Evolutionary conservation across 1,284 basidiomycete species (phyloP).

Genomic region (Sphaerobolus stellatus): DNA sequence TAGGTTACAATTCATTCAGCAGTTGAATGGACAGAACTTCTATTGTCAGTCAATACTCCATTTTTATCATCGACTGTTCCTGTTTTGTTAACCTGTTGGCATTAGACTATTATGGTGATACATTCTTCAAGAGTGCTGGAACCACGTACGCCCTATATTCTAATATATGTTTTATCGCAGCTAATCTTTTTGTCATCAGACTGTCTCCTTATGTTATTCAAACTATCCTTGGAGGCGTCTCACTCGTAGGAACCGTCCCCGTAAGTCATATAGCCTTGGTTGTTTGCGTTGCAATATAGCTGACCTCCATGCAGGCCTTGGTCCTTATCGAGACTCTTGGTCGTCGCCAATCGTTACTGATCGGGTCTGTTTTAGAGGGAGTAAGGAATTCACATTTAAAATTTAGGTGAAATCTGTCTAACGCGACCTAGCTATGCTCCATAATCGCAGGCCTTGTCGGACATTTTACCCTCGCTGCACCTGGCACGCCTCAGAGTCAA

Average conservation of each 20-base stretch:
- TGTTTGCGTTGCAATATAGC: not conserved
- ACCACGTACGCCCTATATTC: slow-evolving; percentile 44
- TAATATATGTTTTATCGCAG: not conserved
- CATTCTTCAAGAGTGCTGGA: slow-evolving; percentile 77
- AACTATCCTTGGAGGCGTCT: slow-evolving; percentile 67
- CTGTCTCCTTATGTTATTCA: slow-evolving; percentile 74
- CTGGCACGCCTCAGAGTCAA: slow-evolving; percentile 43
- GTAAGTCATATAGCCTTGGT: slow-evolving; percentile 19
- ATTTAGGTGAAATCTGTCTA: not conserved
- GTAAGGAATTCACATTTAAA: slow-evolving; percentile 14
- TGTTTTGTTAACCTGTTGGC: not conserved
- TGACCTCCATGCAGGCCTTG: slow-evolving; percentile 33
- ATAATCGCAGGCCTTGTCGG: slow-evolving; percentile 59
- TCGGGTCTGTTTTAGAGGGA: slow-evolving; percentile 64
- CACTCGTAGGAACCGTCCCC: slow-evolving; percentile 63
- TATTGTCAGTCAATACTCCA: slow-evolving; percentile 50
- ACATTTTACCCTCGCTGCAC: slow-evolving; percentile 61
- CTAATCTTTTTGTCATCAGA: slow-evolving; percentile 28
- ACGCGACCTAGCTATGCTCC: not conserved
- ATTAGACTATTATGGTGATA: slow-evolving; percentile 73
- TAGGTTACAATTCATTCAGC: slow-evolving; percentile 72
- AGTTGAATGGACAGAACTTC: slow-evolving; percentile 75
- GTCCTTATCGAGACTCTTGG: slow-evolving; percentile 68
- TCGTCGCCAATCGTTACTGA: slow-evolving; percentile 63
- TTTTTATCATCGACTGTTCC: not conserved